Evolutionary conservation across 805 yeast genomes (phyloP), one percentile per base, ranked within the genome.

Genomic region (Lipomyces lipofer): DNA sequence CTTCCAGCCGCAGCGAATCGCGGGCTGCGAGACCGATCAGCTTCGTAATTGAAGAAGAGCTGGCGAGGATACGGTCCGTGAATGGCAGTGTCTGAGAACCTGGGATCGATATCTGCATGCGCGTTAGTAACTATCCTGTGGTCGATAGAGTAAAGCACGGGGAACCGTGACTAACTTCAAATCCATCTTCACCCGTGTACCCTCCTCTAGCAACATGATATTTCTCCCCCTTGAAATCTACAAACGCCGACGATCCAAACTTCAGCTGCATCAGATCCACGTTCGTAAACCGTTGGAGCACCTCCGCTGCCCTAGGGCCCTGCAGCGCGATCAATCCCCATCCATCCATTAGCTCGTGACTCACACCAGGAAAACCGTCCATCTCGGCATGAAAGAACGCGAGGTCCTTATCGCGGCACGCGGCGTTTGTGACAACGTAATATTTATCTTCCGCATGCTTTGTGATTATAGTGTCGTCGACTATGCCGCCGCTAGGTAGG

Each of bases 1-100:
- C 99, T 74, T 94, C 99, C 49, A 94, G 75, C 67, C 99, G 82
- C 62, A 94, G 77, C 9, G 97, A 88, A 70, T 94, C 99, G 71
- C 99, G 84, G 1, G 99, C 98, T n/a, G 98, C 99, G 48, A 94
- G 80, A 3, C 99, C 99, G 64, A 90, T 88, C 35, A 97, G 96
- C 68, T 81, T 82, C 45, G 89, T 88, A 10, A 74, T 69, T 2
- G 78, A 78, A 15, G 53, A 54, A 47, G 77, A 74, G 52, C 67
- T 82, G 36, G 78, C 77, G 40, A 88, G 70, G 47, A 89, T 71
- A 5, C 79, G 75, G 54, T 78, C 72, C 42, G 94, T 82, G 62
- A 94, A 81, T 1, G 92, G 84, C 21, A 62, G 63, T 10, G 65
- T 76, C 68, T 49, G 76, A 73, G 46, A 69, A 2, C 54, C 54